Conservation (phyloP, 768 basidiomycete species). For the Crepidotus variabilis region DNA sequence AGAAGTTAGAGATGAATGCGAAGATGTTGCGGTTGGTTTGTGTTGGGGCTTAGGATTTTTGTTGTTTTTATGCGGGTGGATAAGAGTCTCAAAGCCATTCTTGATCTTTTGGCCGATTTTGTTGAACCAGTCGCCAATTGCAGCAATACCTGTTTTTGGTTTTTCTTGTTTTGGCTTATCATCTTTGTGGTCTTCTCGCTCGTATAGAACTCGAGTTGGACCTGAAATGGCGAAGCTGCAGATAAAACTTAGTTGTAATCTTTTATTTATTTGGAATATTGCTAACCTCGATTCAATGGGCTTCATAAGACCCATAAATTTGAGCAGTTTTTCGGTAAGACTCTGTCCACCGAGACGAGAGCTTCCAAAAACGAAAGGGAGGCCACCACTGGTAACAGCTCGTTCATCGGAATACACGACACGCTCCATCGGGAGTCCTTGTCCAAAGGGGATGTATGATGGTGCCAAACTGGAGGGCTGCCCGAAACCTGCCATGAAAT, state of each 20-base stretch:
- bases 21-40: background rate
- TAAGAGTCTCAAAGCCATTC: background rate
- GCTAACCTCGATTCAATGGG: no score
- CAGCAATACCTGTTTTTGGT: background rate
- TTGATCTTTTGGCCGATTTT: background rate
- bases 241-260: background rate
- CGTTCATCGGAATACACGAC: no score
- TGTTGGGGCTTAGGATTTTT: background rate
- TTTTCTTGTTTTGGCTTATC: background rate
- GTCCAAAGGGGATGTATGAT: no score
- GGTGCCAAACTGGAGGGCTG: no score
- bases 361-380: no score
- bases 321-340: no score
- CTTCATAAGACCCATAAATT: no score
- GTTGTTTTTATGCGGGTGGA: background rate
- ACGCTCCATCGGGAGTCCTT: no score
- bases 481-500: no score
- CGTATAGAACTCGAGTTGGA: background rate
- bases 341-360: no score
- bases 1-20: background rate
- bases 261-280: no score
- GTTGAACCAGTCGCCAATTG: background rate
- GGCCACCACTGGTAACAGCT: no score
- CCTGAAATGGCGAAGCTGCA: background rate
- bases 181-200: background rate